Percentiles rank a stretch among this genome's conserved stretches.
phyloP scores from a whole-genome alignment of 192 early-diverging fungal species.

The Coemansia sp. region DNA sequence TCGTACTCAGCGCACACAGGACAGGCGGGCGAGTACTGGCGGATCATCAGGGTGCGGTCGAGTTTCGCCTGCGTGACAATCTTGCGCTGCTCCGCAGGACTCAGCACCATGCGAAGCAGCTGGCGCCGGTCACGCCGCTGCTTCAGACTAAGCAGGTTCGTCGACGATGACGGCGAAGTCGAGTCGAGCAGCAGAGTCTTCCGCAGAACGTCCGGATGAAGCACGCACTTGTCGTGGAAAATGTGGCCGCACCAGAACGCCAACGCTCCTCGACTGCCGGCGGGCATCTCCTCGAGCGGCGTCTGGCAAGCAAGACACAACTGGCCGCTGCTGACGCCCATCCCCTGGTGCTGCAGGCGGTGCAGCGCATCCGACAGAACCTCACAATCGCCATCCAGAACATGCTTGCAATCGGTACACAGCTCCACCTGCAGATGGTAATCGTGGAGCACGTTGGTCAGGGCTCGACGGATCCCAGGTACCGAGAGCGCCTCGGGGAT shows the following conservation, averaged over 20 bases:
- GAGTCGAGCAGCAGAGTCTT: constrained; percentile 27
- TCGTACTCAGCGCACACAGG: constrained; percentile 45
- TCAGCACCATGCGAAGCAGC: constrained; percentile 11
- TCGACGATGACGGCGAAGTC: background rate
- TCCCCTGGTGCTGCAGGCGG: constrained; percentile 66
- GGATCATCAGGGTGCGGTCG: constrained; percentile 39
- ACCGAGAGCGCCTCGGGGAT: constrained; percentile 83
- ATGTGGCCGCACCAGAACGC: constrained; percentile 92
- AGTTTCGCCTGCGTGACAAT: constrained; percentile 42
- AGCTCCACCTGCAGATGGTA: constrained; percentile 90
- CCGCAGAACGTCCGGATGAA: constrained; percentile 57
- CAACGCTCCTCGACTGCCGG: constrained; percentile 44
- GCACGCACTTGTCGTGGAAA: constrained; percentile 85
- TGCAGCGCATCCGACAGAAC: constrained; percentile 73
- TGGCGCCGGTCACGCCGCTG: constrained; percentile 3
- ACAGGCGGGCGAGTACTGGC: constrained; percentile 26
- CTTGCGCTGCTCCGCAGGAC: constrained; percentile 24
- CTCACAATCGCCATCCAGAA: constrained; percentile 85
- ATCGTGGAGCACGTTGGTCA: constrained; percentile 91
- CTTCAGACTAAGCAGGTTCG: background rate
- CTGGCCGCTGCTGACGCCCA: constrained; percentile 57
- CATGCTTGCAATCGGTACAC: constrained; percentile 87
- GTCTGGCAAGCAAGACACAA: constrained; percentile 39
- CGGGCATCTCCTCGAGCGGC: constrained; percentile 44
- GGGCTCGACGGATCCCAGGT: constrained; percentile 74